Evolutionary conservation across 202 grass and related monocot genomes (phyloP).

Genomic region (Thinopyrum obtusiflorum): DNA sequence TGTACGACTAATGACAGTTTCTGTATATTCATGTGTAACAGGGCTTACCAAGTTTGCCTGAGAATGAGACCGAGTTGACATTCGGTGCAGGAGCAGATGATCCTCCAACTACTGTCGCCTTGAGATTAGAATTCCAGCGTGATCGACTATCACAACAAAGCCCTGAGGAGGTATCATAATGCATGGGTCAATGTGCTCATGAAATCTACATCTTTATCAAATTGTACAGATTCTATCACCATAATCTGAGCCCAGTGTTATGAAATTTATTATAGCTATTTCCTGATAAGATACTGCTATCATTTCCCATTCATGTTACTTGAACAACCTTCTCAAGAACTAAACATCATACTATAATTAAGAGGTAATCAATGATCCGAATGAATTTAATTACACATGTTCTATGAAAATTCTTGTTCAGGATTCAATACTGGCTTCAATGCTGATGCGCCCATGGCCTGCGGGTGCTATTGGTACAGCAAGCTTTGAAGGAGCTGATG

Average conservation of each 20-base stretch:
- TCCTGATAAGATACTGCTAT: background rate
- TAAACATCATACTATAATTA: background rate
- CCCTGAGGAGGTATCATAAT: constrained; percentile 46
- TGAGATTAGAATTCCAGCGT: constrained; percentile 54
- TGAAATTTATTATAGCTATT: background rate
- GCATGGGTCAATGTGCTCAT: background rate
- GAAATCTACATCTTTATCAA: background rate
- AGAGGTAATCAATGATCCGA: background rate
- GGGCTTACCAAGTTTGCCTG: constrained; percentile 51
- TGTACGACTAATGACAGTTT: background rate
- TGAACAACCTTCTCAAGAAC: constrained; percentile 4
- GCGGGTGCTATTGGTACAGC: constrained; percentile 32
- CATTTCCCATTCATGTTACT: background rate
- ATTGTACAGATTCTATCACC: background rate
- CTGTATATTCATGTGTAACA: constrained; percentile 30
- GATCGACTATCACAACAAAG: constrained; percentile 55
- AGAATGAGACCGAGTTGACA: constrained; percentile 29
- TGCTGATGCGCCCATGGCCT: constrained; percentile 60
- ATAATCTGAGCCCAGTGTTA: background rate
- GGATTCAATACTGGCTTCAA: constrained; percentile 62
- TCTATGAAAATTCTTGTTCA: constrained; percentile 19
- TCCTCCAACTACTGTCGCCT: constrained; percentile 43
- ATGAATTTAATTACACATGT: constrained; percentile 23
- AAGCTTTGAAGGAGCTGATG: constrained; percentile 40
- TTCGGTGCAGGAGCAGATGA: constrained; percentile 35